These are phyloP conservation scores for Xylaria sp. DNA, from an alignment of 2,329 filamentous ascomycete species.

Conservation along the genomic window DNA sequence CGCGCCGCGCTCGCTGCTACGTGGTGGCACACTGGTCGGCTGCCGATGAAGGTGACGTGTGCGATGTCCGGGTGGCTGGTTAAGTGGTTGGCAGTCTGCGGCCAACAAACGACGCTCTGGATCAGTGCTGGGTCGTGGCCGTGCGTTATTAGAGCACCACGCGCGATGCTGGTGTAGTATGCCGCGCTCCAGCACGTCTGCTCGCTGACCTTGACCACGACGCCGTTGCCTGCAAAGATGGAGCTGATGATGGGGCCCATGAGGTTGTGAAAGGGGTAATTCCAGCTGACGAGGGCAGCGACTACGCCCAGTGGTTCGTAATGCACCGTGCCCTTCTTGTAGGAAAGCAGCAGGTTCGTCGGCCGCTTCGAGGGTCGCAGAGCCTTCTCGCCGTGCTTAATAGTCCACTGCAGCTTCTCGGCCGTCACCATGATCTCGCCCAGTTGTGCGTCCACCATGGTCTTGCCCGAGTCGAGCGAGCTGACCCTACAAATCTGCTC, in stretches of 20 bases:
- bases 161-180: slow-evolving; percentile 84
- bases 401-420: slow-evolving; percentile 95
- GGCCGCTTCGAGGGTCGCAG: slow-evolving; percentile 77
- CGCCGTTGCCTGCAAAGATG: slow-evolving; percentile 89
- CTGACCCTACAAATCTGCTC: slow-evolving; percentile 85
- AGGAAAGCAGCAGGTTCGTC: slow-evolving; percentile 92
- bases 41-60: slow-evolving; percentile 97
- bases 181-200: slow-evolving; percentile 91
- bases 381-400: slow-evolving; percentile 87
- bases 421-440: slow-evolving; percentile 94
- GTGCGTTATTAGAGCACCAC: slow-evolving; percentile 81
- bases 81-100: slow-evolving; percentile 79
- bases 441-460: slow-evolving; percentile 90
- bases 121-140: slow-evolving; percentile 84
- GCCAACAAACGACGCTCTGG: slow-evolving; percentile 89
- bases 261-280: slow-evolving; percentile 96
- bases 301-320: slow-evolving; percentile 96
- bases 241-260: slow-evolving; percentile 90
- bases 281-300: slow-evolving; percentile 94
- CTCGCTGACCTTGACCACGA: slow-evolving; percentile 94
- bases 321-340: slow-evolving; percentile 89
- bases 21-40: slow-evolving; percentile 83
- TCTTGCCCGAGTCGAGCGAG: slow-evolving; percentile 94
- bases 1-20: slow-evolving; percentile 89
- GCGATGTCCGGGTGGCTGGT: slow-evolving; percentile 85